These are phyloP conservation scores for Dactylis glomerata DNA, from an alignment of 176 grass and related monocot genomes.

Conservation along the genomic window DNA sequence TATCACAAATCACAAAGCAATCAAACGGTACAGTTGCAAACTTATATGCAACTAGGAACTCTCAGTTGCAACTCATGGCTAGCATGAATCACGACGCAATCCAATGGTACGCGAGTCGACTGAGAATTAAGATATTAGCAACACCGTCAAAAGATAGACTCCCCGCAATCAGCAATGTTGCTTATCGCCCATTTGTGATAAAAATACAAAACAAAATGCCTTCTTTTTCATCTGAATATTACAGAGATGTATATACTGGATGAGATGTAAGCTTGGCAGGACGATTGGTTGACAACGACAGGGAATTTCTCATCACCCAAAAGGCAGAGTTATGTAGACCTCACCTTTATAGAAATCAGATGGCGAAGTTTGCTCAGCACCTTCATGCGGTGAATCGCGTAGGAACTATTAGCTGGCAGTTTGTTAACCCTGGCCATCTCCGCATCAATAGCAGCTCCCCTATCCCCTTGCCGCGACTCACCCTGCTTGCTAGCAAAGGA, in stretches of 20 bases:
- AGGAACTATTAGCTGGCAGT: conserved; percentile 72
- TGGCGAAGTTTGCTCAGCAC: conserved; percentile 84
- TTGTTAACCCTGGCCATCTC: conserved; percentile 58
- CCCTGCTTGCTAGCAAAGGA: conserved; percentile 30
- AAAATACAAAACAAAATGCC: neutral
- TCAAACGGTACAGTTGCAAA: too few relatives aligned
- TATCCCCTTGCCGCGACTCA: conserved; percentile 33
- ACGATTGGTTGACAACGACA: neutral
- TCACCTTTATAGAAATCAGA: conserved; percentile 71
- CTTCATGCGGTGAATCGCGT: conserved; percentile 71
- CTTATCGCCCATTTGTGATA: neutral
- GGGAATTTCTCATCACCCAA: neutral
- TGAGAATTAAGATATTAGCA: too few relatives aligned
- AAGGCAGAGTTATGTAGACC: neutral
- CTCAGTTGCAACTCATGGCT: too few relatives aligned
- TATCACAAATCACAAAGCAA: too few relatives aligned
- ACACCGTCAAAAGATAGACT: too few relatives aligned
- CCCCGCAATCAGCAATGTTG: neutral
- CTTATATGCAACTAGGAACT: too few relatives aligned
- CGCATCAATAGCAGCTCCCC: conserved; percentile 42
- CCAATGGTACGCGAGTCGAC: too few relatives aligned
- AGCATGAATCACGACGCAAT: too few relatives aligned
- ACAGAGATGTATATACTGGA: neutral
- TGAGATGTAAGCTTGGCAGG: neutral
- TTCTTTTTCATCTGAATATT: neutral